These are phyloP conservation scores for Pseudogymnoascus sp. DNA, from an alignment of 2,329 filamentous ascomycete genomes.

Conservation along the genomic window DNA sequence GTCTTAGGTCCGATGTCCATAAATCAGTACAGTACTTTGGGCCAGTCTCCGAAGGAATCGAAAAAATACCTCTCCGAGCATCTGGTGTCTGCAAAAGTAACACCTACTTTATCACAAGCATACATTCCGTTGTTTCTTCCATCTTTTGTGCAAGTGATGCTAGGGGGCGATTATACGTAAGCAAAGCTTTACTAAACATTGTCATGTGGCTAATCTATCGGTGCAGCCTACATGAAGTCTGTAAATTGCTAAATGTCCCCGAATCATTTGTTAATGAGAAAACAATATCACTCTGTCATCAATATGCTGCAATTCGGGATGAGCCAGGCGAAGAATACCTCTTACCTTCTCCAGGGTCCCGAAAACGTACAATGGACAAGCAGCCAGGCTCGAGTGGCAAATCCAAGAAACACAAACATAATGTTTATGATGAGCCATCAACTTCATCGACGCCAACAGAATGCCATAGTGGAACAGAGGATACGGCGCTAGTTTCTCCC, in stretches of 20 bases:
- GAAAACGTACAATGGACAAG: background rate
- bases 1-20: background rate
- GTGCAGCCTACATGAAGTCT: background rate
- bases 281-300: background rate
- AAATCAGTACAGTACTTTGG: background rate
- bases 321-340: background rate
- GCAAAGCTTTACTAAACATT: background rate
- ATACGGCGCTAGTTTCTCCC: no score
- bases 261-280: background rate
- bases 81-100: background rate
- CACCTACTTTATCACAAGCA: background rate
- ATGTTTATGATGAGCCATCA: background rate
- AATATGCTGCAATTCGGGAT: background rate
- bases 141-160: background rate
- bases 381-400: background rate
- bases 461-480: no score
- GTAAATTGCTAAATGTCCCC: background rate
- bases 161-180: background rate
- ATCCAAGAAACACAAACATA: background rate
- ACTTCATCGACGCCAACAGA: background rate
- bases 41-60: background rate
- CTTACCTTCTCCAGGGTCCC: background rate
- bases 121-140: background rate
- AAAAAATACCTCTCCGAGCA: background rate
- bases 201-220: background rate